Base-by-base conservation (phyloP, 352 stramenopile genomes). In the Albugo laibachii region DNA sequence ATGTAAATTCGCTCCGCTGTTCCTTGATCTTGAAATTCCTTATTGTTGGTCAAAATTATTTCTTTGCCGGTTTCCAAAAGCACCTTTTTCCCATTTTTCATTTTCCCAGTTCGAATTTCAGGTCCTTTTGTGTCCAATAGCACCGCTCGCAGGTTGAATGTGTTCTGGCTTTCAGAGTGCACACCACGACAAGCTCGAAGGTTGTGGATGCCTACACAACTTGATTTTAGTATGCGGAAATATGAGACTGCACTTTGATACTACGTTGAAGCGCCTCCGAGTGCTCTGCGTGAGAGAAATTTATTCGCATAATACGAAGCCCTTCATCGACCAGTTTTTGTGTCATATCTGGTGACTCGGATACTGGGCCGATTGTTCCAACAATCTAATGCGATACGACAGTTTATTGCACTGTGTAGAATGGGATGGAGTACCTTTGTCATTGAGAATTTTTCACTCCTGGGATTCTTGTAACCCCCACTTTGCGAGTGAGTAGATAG, bases 231-330 rank as follows among this genome's bases (percentile, higher is more conserved):
- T 8, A 20, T 48, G 21, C 50, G 2, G 3, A 13, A 5, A 41
- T 2, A 21, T 19, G 5, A 27, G 14, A 15, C 3, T 58, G 27
- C 12, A 42, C 37, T 4, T 14, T n/a, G 19, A n/a, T 37, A 13
- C n/a, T 48, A 19, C 78, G 78, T 53, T 70, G 54, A 36, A 76
- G 54, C 36, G 78, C 75, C 54, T 89, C 79, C 58, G 92, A 75
- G 50, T 83, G 76, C 53, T 92, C 84, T 39, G 83, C 84, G 58
- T 97, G 91, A n/a, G 82, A 95, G 54, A 97, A 97, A 71, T 97
- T 97, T 47, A 97, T 81, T 56, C 91, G 76, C 59, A 93, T 92
- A 50, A 96, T 89, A 55, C 83, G 73, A 58, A 97, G 67, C 0
- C 89, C 89, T 45, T 92, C 76, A 50, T 79, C 50, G 53, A 87